Evolutionary conservation across 2,329 filamentous ascomycete species (phyloP).

Genomic region (Cytospora paraplurivora): DNA sequence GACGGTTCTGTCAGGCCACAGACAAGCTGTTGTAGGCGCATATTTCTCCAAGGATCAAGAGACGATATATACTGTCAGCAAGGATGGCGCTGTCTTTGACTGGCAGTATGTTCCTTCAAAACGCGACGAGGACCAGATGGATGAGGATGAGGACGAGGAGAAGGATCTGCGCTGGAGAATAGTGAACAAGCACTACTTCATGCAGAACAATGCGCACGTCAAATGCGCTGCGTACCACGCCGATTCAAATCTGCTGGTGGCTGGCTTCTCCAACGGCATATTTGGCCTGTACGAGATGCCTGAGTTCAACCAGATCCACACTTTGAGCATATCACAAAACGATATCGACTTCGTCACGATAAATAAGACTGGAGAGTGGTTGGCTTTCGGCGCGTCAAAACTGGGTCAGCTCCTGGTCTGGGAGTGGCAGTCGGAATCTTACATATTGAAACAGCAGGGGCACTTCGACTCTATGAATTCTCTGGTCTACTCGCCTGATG

Average conservation of each 20-base stretch:
- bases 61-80: constrained; percentile 92
- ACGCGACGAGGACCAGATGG: constrained; percentile 62
- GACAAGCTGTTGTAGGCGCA: constrained; percentile 87
- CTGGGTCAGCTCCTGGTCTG: constrained; percentile 95
- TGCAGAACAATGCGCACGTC: constrained; percentile 84
- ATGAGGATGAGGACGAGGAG: constrained; percentile 59
- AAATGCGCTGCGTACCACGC: constrained; percentile 91
- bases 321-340: constrained; percentile 89
- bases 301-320: constrained; percentile 94
- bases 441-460: constrained; percentile 96
- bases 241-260: constrained; percentile 86
- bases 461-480: constrained; percentile 97
- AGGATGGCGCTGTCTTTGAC: constrained; percentile 93
- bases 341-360: constrained; percentile 94
- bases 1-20: constrained; percentile 87
- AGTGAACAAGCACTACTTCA: constrained; percentile 87
- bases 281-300: constrained; percentile 96
- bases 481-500: constrained; percentile 89
- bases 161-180: constrained; percentile 85
- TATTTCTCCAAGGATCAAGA: constrained; percentile 97
- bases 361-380: constrained; percentile 93
- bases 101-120: constrained; percentile 80
- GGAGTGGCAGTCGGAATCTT: constrained; percentile 99
- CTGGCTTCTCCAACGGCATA: constrained; percentile 90
- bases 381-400: constrained; percentile 94